A percentile compares a stretch with the other conserved stretches of the same genome.
These are phyloP conservation scores for Exobasidium cylindrosporum DNA, from an alignment of 1,284 basidiomycete species.

Conservation along the genomic window DNA sequence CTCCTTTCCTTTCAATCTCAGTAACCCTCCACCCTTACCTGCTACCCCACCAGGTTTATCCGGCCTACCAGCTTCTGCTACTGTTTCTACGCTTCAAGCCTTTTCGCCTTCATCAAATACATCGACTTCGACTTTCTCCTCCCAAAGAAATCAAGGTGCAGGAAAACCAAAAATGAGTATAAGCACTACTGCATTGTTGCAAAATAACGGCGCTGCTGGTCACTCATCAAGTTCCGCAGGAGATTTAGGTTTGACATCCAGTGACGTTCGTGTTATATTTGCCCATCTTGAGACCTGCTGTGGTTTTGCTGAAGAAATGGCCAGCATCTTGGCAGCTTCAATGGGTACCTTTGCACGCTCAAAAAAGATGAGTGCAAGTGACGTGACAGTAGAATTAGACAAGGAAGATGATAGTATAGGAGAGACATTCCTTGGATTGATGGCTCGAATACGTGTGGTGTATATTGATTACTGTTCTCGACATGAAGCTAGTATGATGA, in stretches of 20 bases:
- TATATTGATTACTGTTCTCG: constrained; percentile 84
- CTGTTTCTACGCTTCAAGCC: not conserved
- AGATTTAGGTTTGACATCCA: constrained; percentile 62
- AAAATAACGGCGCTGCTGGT: not conserved
- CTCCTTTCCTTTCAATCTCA: not conserved
- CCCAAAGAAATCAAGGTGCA: not conserved
- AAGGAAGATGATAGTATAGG: constrained; percentile 67
- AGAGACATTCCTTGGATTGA: constrained; percentile 69
- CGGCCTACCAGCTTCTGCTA: not conserved
- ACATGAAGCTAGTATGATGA: constrained; percentile 72
- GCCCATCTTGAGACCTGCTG: constrained; percentile 74
- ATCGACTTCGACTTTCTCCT: not conserved
- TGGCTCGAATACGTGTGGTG: constrained; percentile 71
- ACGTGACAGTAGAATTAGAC: constrained; percentile 1
- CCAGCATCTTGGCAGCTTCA: constrained; percentile 55
- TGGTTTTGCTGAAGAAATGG: constrained; percentile 68
- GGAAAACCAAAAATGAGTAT: constrained; percentile 3
- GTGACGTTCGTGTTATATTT: constrained; percentile 74
- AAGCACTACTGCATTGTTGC: constrained; percentile 36
- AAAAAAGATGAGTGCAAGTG: constrained; percentile 17
- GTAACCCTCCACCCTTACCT: constrained; percentile 8
- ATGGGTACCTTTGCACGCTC: constrained; percentile 32
- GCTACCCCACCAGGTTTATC: constrained; percentile 7
- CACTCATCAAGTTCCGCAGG: not conserved
- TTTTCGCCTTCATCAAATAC: not conserved